phyloP scores from a whole-genome alignment of 1,284 basidiomycete species.

The Gymnopus androsaceus region DNA sequence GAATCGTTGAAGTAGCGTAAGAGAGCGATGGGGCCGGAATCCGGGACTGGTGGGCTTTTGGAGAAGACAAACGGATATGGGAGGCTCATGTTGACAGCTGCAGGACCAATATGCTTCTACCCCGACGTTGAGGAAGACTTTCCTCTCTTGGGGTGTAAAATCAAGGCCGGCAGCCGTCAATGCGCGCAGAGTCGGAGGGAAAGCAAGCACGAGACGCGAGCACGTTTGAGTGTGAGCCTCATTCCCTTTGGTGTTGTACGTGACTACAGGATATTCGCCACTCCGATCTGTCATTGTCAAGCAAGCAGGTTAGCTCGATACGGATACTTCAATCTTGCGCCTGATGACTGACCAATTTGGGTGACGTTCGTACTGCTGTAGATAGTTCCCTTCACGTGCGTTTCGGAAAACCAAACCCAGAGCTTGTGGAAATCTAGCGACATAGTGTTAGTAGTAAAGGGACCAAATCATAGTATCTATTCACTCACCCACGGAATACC shows the following conservation, averaged over 20 bases:
- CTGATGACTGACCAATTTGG: slow-evolving; percentile 7
- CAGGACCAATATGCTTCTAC: slow-evolving; percentile 13
- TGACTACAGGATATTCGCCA: slow-evolving; percentile 5
- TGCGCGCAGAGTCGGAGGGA: slow-evolving; percentile 10
- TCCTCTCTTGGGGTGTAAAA: not conserved
- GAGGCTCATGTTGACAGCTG: slow-evolving; percentile 7
- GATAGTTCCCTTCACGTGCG: slow-evolving; percentile 1
- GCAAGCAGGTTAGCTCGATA: not conserved
- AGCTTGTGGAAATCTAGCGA: slow-evolving; percentile 15
- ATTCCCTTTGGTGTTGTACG: not conserved
- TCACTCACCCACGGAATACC: slow-evolving; percentile 14
- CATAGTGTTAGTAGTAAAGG: not conserved
- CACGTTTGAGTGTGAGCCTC: slow-evolving; percentile 3
- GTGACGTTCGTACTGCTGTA: slow-evolving; percentile 11
- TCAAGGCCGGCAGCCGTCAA: slow-evolving; percentile 5
- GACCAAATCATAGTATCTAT: not conserved
- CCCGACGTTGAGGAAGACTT: slow-evolving; percentile 11
- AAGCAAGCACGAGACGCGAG: slow-evolving; percentile 11
- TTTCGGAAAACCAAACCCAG: slow-evolving; percentile 12
- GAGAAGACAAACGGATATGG: slow-evolving; percentile 1
- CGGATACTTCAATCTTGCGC: not conserved
- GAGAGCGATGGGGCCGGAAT: slow-evolving; percentile 3
- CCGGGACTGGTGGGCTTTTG: slow-evolving; percentile 1
- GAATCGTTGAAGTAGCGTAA: slow-evolving; percentile 11
- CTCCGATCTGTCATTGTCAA: slow-evolving; percentile 12